Conservation (phyloP, 306 rosid genomes). For the Sphenostylis stenocarpa region DNA sequence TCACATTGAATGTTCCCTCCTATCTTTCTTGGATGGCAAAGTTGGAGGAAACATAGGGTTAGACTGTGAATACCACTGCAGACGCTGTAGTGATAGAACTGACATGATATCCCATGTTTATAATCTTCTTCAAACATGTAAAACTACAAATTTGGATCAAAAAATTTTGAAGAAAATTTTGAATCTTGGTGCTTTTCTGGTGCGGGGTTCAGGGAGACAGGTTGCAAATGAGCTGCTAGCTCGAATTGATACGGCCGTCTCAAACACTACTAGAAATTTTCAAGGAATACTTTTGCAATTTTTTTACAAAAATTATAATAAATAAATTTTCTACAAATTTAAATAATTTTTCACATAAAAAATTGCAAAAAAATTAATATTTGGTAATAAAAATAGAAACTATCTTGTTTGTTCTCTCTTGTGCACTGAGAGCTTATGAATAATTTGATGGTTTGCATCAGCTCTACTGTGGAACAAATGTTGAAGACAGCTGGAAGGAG, state of each 20-base stretch:
- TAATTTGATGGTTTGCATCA: too few relatives aligned
- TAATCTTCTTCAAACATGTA: conserved; percentile 51
- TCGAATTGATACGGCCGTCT: conserved; percentile 48
- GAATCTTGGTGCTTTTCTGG: conserved; percentile 60
- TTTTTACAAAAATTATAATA: too few relatives aligned
- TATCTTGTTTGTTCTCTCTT: conserved; percentile 17
- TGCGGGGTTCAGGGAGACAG: conserved; percentile 64
- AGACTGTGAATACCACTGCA: too few relatives aligned
- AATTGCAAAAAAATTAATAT: too few relatives aligned
- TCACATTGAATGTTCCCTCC: conserved; percentile 77
- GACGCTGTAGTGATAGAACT: too few relatives aligned
- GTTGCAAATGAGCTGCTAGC: conserved; percentile 51
- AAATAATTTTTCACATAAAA: too few relatives aligned
- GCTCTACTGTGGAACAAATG: conserved; percentile 43
- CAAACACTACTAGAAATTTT: conserved; percentile 73
- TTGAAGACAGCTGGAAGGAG: conserved; percentile 57
- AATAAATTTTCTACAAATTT: too few relatives aligned
- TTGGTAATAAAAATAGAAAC: conserved; percentile 12
- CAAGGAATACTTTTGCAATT: too few relatives aligned
- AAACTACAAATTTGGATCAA: conserved; percentile 43
- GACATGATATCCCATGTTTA: conserved; percentile 59
- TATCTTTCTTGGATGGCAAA: too few relatives aligned
- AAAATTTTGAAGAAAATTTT: conserved; percentile 60
- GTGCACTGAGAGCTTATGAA: conserved; percentile 37
- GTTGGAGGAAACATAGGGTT: too few relatives aligned